A percentile compares a stretch with the other conserved stretches of the same genome.
phyloP scores from a whole-genome alignment of 2,329 filamentous ascomycete genomes.

The Botrytis tulipae region DNA sequence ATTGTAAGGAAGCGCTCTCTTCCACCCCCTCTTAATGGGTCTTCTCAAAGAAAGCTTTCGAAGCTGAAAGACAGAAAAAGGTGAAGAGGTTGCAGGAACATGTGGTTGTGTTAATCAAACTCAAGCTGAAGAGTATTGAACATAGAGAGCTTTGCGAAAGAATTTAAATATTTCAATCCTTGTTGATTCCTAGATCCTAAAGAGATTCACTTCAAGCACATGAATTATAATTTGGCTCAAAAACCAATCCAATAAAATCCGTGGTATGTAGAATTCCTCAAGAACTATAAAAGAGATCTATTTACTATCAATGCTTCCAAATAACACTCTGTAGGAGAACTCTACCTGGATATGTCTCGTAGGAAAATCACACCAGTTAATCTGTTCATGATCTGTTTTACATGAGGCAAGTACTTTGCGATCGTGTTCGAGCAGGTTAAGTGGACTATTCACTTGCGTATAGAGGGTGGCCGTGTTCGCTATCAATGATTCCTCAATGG shows the following conservation, averaged over 20 bases:
- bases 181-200: fast-evolving
- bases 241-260: neutral
- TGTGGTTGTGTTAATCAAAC: fast-evolving
- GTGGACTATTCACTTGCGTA: neutral
- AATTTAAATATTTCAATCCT: neutral
- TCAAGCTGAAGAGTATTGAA: neutral
- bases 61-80: neutral
- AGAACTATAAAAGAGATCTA: neutral
- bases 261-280: neutral
- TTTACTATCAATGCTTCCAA: neutral
- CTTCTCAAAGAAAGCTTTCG: neutral
- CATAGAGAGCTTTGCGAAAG: neutral
- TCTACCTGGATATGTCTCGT: fast-evolving
- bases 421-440: neutral
- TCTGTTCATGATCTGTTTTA: neutral
- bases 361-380: neutral
- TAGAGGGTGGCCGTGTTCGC: neutral
- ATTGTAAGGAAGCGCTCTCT: neutral
- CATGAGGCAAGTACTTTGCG: neutral
- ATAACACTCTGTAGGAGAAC: neutral
- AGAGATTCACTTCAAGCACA: neutral
- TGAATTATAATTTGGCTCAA: neutral
- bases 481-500: neutral
- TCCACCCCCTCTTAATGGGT: neutral
- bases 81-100: neutral